These are phyloP conservation scores for Fomitiporia mediterranea DNA, from an alignment of 1,284 basidiomycete species.

Conservation along the genomic window DNA sequence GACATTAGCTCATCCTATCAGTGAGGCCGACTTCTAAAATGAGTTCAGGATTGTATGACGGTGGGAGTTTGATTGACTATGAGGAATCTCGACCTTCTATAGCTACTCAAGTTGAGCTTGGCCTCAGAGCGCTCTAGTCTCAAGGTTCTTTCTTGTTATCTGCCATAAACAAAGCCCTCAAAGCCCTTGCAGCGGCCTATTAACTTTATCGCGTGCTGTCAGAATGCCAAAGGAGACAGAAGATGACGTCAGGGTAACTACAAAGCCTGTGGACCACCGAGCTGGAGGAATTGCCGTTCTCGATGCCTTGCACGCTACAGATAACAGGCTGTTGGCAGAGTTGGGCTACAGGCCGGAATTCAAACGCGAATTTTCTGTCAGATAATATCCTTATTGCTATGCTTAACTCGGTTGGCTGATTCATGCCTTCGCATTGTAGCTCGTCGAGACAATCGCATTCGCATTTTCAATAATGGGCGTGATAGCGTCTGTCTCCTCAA, in stretches of 20 bases:
- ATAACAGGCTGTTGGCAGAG: conserved; percentile 44
- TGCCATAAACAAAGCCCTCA: no score
- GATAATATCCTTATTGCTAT: conserved; percentile 26
- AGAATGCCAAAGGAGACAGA: conserved; percentile 9
- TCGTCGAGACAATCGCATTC: conserved; percentile 62
- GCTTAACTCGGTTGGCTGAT: background rate
- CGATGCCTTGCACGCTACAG: conserved; percentile 11
- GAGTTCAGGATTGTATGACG: background rate
- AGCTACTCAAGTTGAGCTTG: background rate
- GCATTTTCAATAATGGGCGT: conserved; percentile 76
- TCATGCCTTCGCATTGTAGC: conserved; percentile 32
- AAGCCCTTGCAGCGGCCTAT: no score
- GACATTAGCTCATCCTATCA: background rate
- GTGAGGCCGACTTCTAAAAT: background rate
- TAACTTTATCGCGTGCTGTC: no score
- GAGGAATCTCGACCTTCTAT: background rate
- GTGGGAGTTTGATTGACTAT: background rate
- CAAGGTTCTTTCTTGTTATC: background rate
- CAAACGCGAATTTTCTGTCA: conserved; percentile 69
- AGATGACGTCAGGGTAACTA: conserved; percentile 8
- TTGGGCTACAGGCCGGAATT: conserved; percentile 76
- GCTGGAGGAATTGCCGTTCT: background rate
- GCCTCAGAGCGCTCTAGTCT: background rate
- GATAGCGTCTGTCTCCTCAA: conserved; percentile 63
- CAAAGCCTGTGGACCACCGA: background rate